Evolutionary conservation across 306 rosid genomes (phyloP), one percentile per base, ranked within the genome.

Genomic region (Ormosia semicastrata): DNA sequence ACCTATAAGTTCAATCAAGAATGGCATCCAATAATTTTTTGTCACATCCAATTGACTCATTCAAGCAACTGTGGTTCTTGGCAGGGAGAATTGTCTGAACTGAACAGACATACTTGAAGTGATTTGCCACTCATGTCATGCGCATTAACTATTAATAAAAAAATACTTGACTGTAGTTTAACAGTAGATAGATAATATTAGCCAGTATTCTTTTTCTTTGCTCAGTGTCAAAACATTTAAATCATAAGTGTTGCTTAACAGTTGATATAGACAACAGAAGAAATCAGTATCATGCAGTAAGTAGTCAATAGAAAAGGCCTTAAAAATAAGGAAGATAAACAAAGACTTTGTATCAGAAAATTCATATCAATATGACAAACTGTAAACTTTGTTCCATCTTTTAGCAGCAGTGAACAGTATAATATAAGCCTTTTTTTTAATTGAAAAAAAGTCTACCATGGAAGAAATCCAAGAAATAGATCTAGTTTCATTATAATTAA

Each of bases 1-100:
- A 18, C 39, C 49, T 18, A 63, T 34, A 54, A 56, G 32, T n/a
- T 58, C 62, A 81, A 65, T 57, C 47, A 82, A 54, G 37, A 70
- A 33, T 46, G 17, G 43, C 50, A 66, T 18, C 54, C 11, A 73
- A 39, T 39, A 56, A 56, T 52, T 54, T 32, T 29, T 12, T 75
- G 71, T 82, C 54, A 66, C 50, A 66, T 7, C 12, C 58, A 67
- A 57, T 44, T 39, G 14, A 69, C 36, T 33, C 67, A 56, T 82
- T 74, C 65, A 66, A 66, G 76, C 56, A 82, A 76, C 66, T 24
- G 11, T 47, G 73, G 77, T 75, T 76, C 73, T 60, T 70, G 11
- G 68, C 56, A n/a, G 64, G 69, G 59, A 82, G 60, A 15, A 68
- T 56, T 68, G 78, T 77, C 79, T 77, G 86, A 46, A 47, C 30